These are phyloP conservation scores for Rhynchosporium secalis DNA, from an alignment of 2,329 filamentous ascomycete species.

Conservation along the genomic window DNA sequence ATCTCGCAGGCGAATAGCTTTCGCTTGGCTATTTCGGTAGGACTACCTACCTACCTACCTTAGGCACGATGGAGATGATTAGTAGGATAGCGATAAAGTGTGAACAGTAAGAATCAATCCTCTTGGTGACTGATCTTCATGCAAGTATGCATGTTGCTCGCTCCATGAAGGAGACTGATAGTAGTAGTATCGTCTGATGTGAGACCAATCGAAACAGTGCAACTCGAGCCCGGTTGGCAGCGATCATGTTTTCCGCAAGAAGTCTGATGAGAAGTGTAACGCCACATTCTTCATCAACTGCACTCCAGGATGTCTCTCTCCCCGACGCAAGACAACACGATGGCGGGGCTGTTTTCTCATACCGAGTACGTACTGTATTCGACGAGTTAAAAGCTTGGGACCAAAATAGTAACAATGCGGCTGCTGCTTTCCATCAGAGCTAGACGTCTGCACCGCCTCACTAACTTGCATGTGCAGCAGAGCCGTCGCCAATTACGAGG, in stretches of 20 bases:
- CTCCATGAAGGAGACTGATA: background rate
- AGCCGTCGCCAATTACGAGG: constrained; percentile 14
- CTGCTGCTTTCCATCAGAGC: constrained; percentile 2
- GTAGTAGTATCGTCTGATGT: constrained; percentile 1
- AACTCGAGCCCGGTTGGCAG: background rate
- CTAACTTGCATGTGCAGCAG: constrained; percentile 4
- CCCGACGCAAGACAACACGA: background rate
- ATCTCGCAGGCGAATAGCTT: too few species aligned
- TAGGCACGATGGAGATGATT: background rate
- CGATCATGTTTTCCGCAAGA: background rate
- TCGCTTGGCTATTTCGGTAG: too few species aligned
- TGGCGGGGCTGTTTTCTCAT: background rate
- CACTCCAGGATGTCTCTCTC: constrained; percentile 7
- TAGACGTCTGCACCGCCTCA: constrained; percentile 18
- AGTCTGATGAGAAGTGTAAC: background rate
- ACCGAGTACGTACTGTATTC: background rate
- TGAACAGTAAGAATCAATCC: background rate
- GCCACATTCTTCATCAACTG: background rate
- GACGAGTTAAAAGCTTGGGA: constrained; percentile 2
- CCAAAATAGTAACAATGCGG: constrained; percentile 19
- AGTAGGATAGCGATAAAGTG: background rate
- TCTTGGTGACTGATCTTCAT: background rate
- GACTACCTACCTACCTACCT: background rate
- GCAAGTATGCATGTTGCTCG: background rate
- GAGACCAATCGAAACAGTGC: background rate